phyloP scores from a whole-genome alignment of 768 basidiomycete species.

The Filobasidium wieringae region DNA sequence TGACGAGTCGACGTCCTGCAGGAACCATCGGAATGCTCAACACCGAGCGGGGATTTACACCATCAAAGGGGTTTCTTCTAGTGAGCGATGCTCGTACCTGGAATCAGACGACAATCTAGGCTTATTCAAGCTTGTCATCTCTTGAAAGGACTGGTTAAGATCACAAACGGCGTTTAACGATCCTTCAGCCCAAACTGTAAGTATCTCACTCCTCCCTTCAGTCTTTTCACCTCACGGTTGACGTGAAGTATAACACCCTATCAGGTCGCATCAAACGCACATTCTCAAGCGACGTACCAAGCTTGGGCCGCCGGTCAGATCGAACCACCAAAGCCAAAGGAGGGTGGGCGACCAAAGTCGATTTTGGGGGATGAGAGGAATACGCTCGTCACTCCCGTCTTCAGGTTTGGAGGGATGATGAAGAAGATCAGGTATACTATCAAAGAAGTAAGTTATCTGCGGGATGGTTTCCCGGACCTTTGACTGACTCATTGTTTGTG shows the following conservation, averaged over 20 bases:
- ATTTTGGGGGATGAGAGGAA: neutral
- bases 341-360: neutral
- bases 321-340: neutral
- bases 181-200: neutral
- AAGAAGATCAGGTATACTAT: slow-evolving; percentile 1
- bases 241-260: too few species aligned
- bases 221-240: neutral
- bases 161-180: neutral
- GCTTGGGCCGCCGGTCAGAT: neutral
- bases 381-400: neutral
- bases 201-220: neutral
- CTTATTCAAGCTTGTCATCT: neutral
- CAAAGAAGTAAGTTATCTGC: neutral
- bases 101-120: neutral
- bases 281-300: neutral
- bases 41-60: neutral
- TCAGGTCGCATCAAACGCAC: neutral
- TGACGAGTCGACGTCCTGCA: too few species aligned
- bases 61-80: slow-evolving; percentile 1
- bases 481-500: too few species aligned
- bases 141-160: neutral
- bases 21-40: slow-evolving; percentile 10
- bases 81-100: neutral
- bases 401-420: neutral
- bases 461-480: neutral